Conservation (phyloP, 306 rosid genomes). For the Vigna radiata region DNA sequence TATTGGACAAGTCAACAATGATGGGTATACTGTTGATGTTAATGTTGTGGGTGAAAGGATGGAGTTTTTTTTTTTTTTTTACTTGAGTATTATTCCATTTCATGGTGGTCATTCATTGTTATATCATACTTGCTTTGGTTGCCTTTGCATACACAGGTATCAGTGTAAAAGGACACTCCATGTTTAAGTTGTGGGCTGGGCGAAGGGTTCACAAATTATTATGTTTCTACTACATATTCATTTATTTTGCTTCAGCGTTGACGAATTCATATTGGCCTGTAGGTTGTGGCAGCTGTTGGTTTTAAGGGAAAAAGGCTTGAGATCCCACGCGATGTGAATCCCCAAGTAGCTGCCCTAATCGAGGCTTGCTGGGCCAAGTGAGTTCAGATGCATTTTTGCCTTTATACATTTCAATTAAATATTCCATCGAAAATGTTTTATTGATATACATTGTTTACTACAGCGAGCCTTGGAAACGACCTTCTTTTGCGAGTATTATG, state of each 20-base stretch:
- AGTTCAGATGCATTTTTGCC: conserved; percentile 46
- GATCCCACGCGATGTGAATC: conserved; percentile 84
- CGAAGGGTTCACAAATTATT: conserved; percentile 3
- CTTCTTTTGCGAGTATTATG: conserved; percentile 88
- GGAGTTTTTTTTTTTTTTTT: neutral
- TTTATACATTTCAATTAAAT: neutral
- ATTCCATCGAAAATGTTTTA: conserved; percentile 14
- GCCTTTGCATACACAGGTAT: neutral
- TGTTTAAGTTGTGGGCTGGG: neutral
- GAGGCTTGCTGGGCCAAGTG: conserved; percentile 98
- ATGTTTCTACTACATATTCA: neutral
- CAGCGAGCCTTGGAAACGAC: conserved; percentile 98
- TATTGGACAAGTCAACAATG: conserved; percentile 23
- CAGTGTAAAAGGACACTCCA: conserved; percentile 7
- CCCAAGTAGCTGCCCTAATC: conserved; percentile 78
- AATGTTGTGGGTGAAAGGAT: neutral
- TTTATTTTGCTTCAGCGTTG: conserved; percentile 35
- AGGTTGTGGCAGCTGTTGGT: conserved; percentile 99
- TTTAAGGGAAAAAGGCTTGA: conserved; percentile 87
- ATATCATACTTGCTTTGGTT: conserved; percentile 16
- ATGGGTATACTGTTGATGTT: conserved; percentile 21
- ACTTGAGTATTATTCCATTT: neutral
- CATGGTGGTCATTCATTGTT: neutral
- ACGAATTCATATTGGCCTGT: conserved; percentile 38
- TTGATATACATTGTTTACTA: conserved; percentile 47